Base-by-base conservation (phyloP, 164 flowering plant genomes). In the Vitis rotundifolia region DNA sequence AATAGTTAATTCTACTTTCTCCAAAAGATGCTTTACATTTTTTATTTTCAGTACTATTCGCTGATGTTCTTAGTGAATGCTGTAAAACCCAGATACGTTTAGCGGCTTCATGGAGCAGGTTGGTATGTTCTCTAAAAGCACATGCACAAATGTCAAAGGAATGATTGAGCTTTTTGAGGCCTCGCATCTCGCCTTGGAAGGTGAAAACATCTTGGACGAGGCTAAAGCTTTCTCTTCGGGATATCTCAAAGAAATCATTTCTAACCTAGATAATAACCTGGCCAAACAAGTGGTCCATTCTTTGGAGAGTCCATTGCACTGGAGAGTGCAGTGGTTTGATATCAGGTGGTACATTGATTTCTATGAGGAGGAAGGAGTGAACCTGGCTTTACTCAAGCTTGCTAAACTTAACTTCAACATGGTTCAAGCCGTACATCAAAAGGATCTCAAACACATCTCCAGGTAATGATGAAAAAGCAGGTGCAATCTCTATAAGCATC, bases 391-490 rank as follows among this genome's bases (percentile, higher is more conserved):
- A 48, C 68, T 83, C 65, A 79, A 75, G 14, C 65, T 83, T 49
- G 84, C 85, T 3, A 83, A 81, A 68, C 67, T 81, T 7, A 78
- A 83, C n/a, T 85, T 81, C 76, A 85, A 85, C 56, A 63, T 65
- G 63, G 77, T 79, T 64, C 87, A 86, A 79, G 78, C 84, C 44
- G 37, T 52, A 18, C 77, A 77, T 15, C 87, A 82, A 63, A 71
- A 53, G 5, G 80, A 81, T 60, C 74, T 83, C 5, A 69, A 44
- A 49, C 58, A 72, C 3, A 6, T 75, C 16, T 73, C 84, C 15
- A 77, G 81, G 87, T 80, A 77, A 44, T 2, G 2, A 1, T 22
- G 13, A 18, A 59, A 31, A 31, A 31, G 6, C 44, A 6, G 48
- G 29, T 16, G 49, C 15, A 50, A 18, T 61, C 44, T 31, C 44